Evolutionary conservation across 2,329 filamentous ascomycete species (phyloP).

Genomic region (Nemania abortiva): DNA sequence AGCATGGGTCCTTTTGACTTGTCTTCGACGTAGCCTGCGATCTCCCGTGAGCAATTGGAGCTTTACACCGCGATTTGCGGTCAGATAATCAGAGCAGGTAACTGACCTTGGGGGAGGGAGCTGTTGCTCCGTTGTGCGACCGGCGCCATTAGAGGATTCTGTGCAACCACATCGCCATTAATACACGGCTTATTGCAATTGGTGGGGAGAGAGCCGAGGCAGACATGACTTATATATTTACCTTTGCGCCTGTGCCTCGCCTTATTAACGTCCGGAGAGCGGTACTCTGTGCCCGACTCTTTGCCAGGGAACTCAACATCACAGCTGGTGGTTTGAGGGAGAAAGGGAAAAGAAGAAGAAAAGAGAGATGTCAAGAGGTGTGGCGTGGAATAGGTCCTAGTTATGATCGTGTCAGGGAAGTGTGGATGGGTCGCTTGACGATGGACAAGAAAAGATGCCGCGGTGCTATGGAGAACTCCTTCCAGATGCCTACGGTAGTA

Average conservation of each 20-base stretch:
- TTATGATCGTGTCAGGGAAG: conserved; percentile 22
- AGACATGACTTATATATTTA: conserved; percentile 34
- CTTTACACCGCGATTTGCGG: conserved; percentile 6
- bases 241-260: conserved; percentile 44
- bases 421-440: conserved; percentile 29
- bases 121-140: conserved; percentile 67
- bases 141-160: conserved; percentile 63
- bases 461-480: conserved; percentile 1
- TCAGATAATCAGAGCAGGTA: conserved; percentile 6
- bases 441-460: conserved; percentile 27
- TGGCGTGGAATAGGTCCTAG: conserved; percentile 21
- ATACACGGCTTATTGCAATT: conserved; percentile 28
- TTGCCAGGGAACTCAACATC: conserved; percentile 52
- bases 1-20: conserved; percentile 83
- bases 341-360: conserved; percentile 29
- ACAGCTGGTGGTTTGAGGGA: conserved; percentile 41
- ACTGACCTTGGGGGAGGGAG: conserved; percentile 66
- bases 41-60: conserved; percentile 16
- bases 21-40: conserved; percentile 81
- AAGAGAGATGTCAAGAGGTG: conserved; percentile 32
- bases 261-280: conserved; percentile 49
- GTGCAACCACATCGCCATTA: conserved; percentile 35
- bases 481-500: neutral
- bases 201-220: neutral
- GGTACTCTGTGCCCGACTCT: conserved; percentile 52